These are phyloP conservation scores for Beauveria varroae DNA, from an alignment of 2,329 filamentous ascomycete species.

Conservation along the genomic window DNA sequence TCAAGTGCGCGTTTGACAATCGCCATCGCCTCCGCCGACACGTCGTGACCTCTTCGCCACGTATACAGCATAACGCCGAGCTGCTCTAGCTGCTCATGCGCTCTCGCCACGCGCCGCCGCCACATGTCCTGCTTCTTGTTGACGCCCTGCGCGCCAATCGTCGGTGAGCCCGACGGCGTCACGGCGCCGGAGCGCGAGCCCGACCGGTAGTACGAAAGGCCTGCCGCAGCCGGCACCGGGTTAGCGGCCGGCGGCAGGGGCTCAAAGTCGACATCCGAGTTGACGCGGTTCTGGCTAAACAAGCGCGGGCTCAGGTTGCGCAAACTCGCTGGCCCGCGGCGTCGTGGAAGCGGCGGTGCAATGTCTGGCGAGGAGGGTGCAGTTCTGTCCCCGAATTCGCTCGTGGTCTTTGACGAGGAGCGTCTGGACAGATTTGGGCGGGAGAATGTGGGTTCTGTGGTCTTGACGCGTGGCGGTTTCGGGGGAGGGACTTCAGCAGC, in stretches of 20 bases:
- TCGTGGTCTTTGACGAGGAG: slow-evolving; percentile 13
- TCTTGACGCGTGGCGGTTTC: slow-evolving; percentile 14
- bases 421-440: slow-evolving; percentile 1
- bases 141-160: slow-evolving; percentile 25
- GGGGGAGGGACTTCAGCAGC: not conserved
- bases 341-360: slow-evolving; percentile 41
- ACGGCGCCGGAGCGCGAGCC: slow-evolving; percentile 21
- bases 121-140: slow-evolving; percentile 70
- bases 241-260: slow-evolving; percentile 27
- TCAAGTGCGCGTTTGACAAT: slow-evolving; percentile 51
- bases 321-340: slow-evolving; percentile 31
- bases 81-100: slow-evolving; percentile 54
- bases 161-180: slow-evolving; percentile 29
- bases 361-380: slow-evolving; percentile 14
- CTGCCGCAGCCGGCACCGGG: slow-evolving; percentile 15
- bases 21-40: slow-evolving; percentile 55
- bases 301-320: slow-evolving; percentile 26
- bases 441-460: not conserved
- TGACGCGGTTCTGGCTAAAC: slow-evolving; percentile 25
- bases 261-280: slow-evolving; percentile 36
- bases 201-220: slow-evolving; percentile 19
- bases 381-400: slow-evolving; percentile 8
- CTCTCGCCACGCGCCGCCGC: slow-evolving; percentile 58
- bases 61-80: slow-evolving; percentile 62
- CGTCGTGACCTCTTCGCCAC: slow-evolving; percentile 67